phyloP scores from a whole-genome alignment of 1,284 basidiomycete genomes.

The Marasmius tenuissimus region DNA sequence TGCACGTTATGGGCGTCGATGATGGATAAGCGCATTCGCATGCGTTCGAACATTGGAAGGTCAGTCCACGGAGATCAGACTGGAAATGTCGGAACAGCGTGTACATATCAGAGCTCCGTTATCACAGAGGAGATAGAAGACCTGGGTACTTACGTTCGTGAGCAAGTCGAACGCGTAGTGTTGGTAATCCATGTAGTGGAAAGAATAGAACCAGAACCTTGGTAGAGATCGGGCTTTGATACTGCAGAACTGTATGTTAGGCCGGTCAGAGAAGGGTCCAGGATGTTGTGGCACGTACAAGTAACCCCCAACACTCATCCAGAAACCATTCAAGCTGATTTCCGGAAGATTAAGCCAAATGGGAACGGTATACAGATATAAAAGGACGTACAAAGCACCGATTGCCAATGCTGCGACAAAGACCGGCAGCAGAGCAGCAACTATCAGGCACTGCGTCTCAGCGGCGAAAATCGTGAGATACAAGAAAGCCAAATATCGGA shows the following conservation, averaged over 20 bases:
- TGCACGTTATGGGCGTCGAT: conserved; percentile 34
- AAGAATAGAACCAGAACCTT: conserved; percentile 57
- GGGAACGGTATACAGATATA: background rate
- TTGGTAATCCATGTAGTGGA: conserved; percentile 55
- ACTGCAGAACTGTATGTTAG: conserved; percentile 17
- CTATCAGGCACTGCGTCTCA: conserved; percentile 53
- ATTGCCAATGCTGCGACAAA: conserved; percentile 65
- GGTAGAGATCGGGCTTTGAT: conserved; percentile 55
- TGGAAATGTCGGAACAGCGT: conserved; percentile 28
- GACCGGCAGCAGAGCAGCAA: conserved; percentile 54
- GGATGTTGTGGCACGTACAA: conserved; percentile 17
- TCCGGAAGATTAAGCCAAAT: background rate
- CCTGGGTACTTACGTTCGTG: conserved; percentile 27
- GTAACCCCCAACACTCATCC: conserved; percentile 51
- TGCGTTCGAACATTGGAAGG: conserved; percentile 40
- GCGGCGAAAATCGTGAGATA: conserved; percentile 59
- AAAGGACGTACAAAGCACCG: conserved; percentile 42
- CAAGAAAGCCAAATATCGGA: conserved; percentile 54
- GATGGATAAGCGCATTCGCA: conserved; percentile 40
- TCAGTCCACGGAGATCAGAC: conserved; percentile 52
- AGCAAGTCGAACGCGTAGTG: conserved; percentile 46
- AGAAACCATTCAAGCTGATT: conserved; percentile 54
- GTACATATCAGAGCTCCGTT: conserved; percentile 19
- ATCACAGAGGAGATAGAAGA: background rate
- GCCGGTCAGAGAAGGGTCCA: background rate